A percentile compares a stretch with the other conserved stretches of the same genome.
phyloP scores from a whole-genome alignment of 129 eudicot genomes.

The Ambrosia artemisiifolia region DNA sequence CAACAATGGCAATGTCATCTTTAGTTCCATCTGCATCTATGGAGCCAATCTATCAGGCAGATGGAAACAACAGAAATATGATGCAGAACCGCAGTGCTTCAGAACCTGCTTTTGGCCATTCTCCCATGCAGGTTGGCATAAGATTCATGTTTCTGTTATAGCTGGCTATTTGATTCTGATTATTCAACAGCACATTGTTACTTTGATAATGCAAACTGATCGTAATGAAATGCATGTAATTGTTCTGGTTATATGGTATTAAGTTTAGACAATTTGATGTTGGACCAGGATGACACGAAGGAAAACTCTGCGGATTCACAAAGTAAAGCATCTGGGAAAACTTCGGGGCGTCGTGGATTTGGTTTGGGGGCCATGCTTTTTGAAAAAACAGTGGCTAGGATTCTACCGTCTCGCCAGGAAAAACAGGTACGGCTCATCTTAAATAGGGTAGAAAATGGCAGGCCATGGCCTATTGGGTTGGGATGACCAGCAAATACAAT shows the following conservation, averaged over 20 bases:
- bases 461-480: background rate
- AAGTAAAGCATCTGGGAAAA: conserved; percentile 46
- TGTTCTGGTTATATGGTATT: conserved; percentile 4
- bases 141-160: conserved; percentile 6
- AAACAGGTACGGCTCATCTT: conserved; percentile 58
- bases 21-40: conserved; percentile 75
- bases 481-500: background rate
- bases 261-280: conserved; percentile 20
- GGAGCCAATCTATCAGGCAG: conserved; percentile 73
- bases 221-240: background rate
- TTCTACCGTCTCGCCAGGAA: conserved; percentile 74
- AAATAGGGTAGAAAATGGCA: background rate
- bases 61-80: conserved; percentile 50
- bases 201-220: background rate
- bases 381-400: conserved; percentile 74
- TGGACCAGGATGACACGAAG: conserved; percentile 58
- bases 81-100: conserved; percentile 80
- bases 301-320: conserved; percentile 53
- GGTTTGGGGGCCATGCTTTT: conserved; percentile 76
- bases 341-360: conserved; percentile 74
- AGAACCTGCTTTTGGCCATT: conserved; percentile 84
- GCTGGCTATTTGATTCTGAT: background rate
- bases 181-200: background rate
- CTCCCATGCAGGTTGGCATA: conserved; percentile 69
- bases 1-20: conserved; percentile 85